A percentile compares a stretch with the other conserved stretches of the same genome.
These are phyloP conservation scores for Melanomma pulvis-pyrius DNA, from an alignment of 495 filamentous ascomycete species.

Conservation along the genomic window DNA sequence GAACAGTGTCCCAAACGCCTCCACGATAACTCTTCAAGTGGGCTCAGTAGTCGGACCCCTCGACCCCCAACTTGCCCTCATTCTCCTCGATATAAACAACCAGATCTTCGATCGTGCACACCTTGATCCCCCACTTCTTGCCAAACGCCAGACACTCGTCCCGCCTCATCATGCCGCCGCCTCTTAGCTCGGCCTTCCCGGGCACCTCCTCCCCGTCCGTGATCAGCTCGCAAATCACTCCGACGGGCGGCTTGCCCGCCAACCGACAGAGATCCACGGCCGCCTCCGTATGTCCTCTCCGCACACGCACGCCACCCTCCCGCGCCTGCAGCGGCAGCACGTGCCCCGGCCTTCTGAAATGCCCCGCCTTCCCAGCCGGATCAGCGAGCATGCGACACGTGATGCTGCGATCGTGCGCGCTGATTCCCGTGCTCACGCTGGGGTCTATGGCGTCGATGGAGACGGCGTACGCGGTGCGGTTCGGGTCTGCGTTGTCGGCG, in stretches of 20 bases:
- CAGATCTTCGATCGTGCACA: conserved; percentile 93
- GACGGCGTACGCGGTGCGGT: conserved; percentile 89
- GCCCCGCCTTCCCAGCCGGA: conserved; percentile 54
- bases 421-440: conserved; percentile 84
- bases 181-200: conserved; percentile 57
- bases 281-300: conserved; percentile 90
- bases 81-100: conserved; percentile 74
- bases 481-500: conserved; percentile 75
- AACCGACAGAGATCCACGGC: conserved; percentile 54
- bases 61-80: conserved; percentile 41
- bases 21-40: not conserved
- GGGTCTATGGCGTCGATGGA: conserved; percentile 75
- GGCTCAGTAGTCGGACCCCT: conserved; percentile 35
- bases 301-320: conserved; percentile 75
- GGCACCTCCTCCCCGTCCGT: conserved; percentile 55
- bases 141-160: conserved; percentile 91
- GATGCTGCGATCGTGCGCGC: conserved; percentile 80
- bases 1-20: not conserved
- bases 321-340: conserved; percentile 82
- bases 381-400: conserved; percentile 81
- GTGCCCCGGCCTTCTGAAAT: conserved; percentile 85
- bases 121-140: conserved; percentile 82
- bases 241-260: conserved; percentile 57
- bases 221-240: conserved; percentile 66
- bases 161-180: conserved; percentile 85